phyloP scores from a whole-genome alignment of 805 yeast genomes.

The Zygosaccharomyces siamensis region DNA sequence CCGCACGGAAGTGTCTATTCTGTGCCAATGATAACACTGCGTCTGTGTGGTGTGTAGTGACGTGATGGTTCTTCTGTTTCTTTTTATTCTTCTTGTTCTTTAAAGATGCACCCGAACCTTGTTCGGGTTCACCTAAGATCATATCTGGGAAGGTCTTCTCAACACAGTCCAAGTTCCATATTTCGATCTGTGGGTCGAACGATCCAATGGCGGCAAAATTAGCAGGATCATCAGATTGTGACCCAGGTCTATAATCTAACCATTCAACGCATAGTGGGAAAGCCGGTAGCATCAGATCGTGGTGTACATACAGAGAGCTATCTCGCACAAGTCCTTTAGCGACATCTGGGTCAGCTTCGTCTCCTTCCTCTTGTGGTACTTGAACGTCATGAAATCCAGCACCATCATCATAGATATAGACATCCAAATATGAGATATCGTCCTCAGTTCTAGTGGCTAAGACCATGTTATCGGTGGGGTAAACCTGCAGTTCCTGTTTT shows the following conservation, averaged over 20 bases:
- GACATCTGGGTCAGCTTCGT: conserved; percentile 64
- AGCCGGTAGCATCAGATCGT: conserved; percentile 93
- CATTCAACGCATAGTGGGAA: conserved; percentile 97
- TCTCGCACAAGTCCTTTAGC: conserved; percentile 70
- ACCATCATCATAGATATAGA: conserved; percentile 91
- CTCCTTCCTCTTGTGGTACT: conserved; percentile 60
- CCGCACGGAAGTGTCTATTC: conserved; percentile 73
- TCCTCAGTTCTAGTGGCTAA: conserved; percentile 95
- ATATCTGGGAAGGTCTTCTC: conserved; percentile 94
- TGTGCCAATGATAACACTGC: conserved; percentile 86
- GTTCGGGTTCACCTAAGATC: conserved; percentile 75
- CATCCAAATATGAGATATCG: conserved; percentile 86
- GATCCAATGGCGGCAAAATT: conserved; percentile 96
- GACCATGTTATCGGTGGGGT: conserved; percentile 84
- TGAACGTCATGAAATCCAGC: conserved; percentile 74
- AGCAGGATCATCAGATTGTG: conserved; percentile 52
- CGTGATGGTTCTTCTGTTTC: conserved; percentile 45
- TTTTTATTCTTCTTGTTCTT: conserved; percentile 48
- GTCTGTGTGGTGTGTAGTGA: conserved; percentile 80
- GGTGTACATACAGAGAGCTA: conserved; percentile 82
- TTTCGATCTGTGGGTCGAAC: conserved; percentile 94
- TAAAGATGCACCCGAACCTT: conserved; percentile 34
- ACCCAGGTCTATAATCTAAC: conserved; percentile 71
- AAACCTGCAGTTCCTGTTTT: conserved; percentile 75
- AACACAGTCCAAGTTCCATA: conserved; percentile 90